Base-by-base conservation (phyloP, 768 basidiomycete species). In the Pleurotus platypus region DNA sequence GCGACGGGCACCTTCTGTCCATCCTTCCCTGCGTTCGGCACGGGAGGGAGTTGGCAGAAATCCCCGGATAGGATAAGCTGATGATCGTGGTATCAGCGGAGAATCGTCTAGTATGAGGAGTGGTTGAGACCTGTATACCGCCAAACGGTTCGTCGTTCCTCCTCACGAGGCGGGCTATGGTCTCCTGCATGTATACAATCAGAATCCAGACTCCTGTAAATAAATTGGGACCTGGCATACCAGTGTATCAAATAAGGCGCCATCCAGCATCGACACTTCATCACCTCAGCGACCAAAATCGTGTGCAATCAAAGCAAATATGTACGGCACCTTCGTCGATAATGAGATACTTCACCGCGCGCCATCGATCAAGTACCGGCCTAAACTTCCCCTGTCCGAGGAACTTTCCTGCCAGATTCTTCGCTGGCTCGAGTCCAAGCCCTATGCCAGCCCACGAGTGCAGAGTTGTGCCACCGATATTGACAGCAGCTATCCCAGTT, bases 21-120 rank as follows among this genome's bases (percentile, higher is more conserved):
- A 49, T 83, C 73, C 64, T 74, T 67, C 70, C 79, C 63, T 61
- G 78, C 70, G 35, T 73, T 75, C 11, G 80, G 75, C 0, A 95
- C 90, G 1, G 94, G 94, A 8, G 94, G 94, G 0, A 97, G 77
- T 69, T 97, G 93, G 66, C 85, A 94, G 69, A 95, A 95, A 66
- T 97, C 94, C 5, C 94, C 94, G 6, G 88, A 92, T 3, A 94
- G 73, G 35, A 90, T 78, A 53, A 94, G 81, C 88, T 94, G 58
- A 18, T 51, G 18, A 26, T 7, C 50, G 22, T 46, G 22, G n/a
- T 45, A 40, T 43, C 7, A 30, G 55, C 2, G 53, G 26, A 16
- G 55, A 9, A 18, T 43, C 3, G 20, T 42, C 20, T 12, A 42
- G 45, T 26, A 50, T 55, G n/a, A 26, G 18, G 39, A 20, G 42